Evolutionary conservation across 768 basidiomycete genomes (phyloP).

Genomic region (Chiua virens): DNA sequence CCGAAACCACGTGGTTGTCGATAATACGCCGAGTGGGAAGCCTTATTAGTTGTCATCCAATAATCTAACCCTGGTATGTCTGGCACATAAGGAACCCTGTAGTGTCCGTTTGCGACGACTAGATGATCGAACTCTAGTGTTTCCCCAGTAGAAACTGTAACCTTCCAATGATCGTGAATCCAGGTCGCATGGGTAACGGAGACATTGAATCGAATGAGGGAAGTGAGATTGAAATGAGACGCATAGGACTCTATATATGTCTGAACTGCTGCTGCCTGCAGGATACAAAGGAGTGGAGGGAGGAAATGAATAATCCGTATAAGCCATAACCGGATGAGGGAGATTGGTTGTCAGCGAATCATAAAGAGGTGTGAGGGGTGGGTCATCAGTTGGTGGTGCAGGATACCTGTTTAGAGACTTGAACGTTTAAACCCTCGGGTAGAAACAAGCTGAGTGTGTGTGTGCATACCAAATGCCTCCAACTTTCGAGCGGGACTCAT

Average conservation of each 20-base stretch:
- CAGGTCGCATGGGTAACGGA: slow-evolving; percentile 50
- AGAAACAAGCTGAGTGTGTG: not conserved
- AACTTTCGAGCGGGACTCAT: slow-evolving; percentile 62
- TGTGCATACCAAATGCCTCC: slow-evolving; percentile 77
- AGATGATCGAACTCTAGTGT: slow-evolving; percentile 56
- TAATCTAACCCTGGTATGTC: slow-evolving; percentile 53
- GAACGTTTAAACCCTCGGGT: not conserved
- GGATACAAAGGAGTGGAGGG: slow-evolving; percentile 74
- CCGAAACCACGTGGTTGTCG: slow-evolving; percentile 46
- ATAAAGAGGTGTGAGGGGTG: slow-evolving; percentile 70
- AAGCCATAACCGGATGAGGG: slow-evolving; percentile 78
- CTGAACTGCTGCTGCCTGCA: slow-evolving; percentile 54
- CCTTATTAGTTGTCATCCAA: slow-evolving; percentile 56
- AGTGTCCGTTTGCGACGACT: slow-evolving; percentile 77
- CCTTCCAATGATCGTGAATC: slow-evolving; percentile 46
- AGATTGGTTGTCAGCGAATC: slow-evolving; percentile 82
- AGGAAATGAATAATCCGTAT: slow-evolving; percentile 60
- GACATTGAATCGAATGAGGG: slow-evolving; percentile 64
- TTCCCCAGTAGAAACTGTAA: slow-evolving; percentile 42
- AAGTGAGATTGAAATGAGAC: slow-evolving; percentile 53
- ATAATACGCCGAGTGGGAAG: slow-evolving; percentile 69
- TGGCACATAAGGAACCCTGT: slow-evolving; percentile 63
- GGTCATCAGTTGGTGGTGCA: slow-evolving; percentile 46
- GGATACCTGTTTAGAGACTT: slow-evolving; percentile 47
- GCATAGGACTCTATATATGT: slow-evolving; percentile 73